Conservation (phyloP, 352 stramenopile species). For the Globisporangium nodosum region DNA sequence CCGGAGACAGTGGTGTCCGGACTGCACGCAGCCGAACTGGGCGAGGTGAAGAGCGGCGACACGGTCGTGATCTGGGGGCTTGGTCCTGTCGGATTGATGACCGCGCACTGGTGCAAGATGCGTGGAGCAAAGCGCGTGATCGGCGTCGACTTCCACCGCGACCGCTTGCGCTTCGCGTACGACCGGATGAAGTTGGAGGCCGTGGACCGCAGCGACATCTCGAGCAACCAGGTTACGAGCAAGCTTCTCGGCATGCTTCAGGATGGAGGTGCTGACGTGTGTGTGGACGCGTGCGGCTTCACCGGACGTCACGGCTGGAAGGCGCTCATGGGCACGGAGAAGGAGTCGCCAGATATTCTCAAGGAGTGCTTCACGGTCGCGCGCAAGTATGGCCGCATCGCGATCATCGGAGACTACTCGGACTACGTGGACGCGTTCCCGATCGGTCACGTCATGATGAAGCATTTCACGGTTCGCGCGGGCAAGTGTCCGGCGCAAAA, state of each 20-base stretch:
- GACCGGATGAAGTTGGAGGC: conserved; percentile 61
- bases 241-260: conserved; percentile 51
- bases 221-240: conserved; percentile 34
- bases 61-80: conserved; percentile 67
- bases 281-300: conserved; percentile 49
- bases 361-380: conserved; percentile 43
- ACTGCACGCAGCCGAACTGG: conserved; percentile 58
- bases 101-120: conserved; percentile 55
- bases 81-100: conserved; percentile 49
- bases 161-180: conserved; percentile 51
- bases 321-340: conserved; percentile 41
- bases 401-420: conserved; percentile 30
- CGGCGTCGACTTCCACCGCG: conserved; percentile 39
- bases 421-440: conserved; percentile 28
- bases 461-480: conserved; percentile 32
- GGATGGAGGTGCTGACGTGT: conserved; percentile 39
- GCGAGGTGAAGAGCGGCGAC: conserved; percentile 36
- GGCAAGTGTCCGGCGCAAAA: conserved; percentile 31
- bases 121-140: conserved; percentile 57
- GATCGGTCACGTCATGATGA: conserved; percentile 39
- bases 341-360: conserved; percentile 44
- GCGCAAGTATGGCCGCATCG: conserved; percentile 30
- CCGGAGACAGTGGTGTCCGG: conserved; percentile 50
- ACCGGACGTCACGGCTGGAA: conserved; percentile 32
- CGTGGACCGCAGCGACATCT: conserved; percentile 44